phyloP scores from a whole-genome alignment of 805 yeast genomes.

The Candida maltosa region DNA sequence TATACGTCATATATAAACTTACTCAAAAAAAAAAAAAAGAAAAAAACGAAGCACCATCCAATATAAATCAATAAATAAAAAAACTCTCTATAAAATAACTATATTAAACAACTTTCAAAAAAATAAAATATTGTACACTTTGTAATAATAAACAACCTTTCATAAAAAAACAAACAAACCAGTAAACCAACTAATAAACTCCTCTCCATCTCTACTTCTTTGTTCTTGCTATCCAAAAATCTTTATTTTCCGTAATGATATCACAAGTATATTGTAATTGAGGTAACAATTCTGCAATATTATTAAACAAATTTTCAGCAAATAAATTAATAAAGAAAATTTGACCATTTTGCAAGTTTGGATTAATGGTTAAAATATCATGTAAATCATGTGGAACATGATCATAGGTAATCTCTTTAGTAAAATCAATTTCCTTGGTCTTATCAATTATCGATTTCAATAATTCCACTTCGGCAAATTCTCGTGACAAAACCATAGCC shows the following conservation, averaged over 20 bases:
- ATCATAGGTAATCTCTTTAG: conserved; percentile 18
- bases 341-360: conserved; percentile 66
- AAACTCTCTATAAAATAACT: no score
- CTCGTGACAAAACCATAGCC: conserved; percentile 79
- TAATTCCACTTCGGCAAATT: conserved; percentile 63
- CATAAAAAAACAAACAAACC: not conserved
- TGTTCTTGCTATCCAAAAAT: conserved; percentile 46
- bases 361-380: conserved; percentile 44
- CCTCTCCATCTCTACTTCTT: not conserved
- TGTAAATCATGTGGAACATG: conserved; percentile 38
- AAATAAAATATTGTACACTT: not conserved
- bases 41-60: no score
- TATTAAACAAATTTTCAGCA: conserved; percentile 73
- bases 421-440: conserved; percentile 6
- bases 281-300: conserved; percentile 60
- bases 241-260: conserved; percentile 50
- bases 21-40: no score
- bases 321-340: conserved; percentile 78
- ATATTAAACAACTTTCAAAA: no score
- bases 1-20: no score
- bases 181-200: conserved; percentile 1
- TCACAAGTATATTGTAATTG: conserved; percentile 54
- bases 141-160: not conserved
- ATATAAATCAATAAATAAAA: no score
- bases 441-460: conserved; percentile 39